Evolutionary conservation across 768 basidiomycete species (phyloP).

Genomic region (Podaxis sp.): DNA sequence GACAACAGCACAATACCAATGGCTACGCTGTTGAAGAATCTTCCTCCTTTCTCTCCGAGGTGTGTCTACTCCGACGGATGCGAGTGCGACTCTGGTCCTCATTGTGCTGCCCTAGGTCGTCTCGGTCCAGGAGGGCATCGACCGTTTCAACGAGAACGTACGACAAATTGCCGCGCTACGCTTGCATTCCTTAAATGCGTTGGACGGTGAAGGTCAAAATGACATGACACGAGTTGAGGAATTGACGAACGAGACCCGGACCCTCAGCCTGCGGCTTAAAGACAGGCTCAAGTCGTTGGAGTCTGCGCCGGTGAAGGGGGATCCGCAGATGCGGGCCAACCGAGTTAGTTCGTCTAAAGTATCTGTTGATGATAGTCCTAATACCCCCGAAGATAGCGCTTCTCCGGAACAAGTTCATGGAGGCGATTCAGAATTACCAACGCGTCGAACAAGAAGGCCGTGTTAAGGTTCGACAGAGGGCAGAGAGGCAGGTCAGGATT

Average conservation of each 20-base stretch:
- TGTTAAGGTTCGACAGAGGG: slow-evolving; percentile 56
- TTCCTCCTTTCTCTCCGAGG: slow-evolving; percentile 35
- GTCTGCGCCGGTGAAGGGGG: slow-evolving; percentile 23
- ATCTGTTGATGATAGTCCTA: background rate
- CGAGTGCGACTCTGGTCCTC: background rate
- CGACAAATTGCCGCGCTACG: slow-evolving; percentile 33
- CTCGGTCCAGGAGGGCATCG: slow-evolving; percentile 37
- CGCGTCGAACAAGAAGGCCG: slow-evolving; percentile 69
- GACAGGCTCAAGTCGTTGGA: slow-evolving; percentile 56
- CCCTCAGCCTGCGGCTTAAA: slow-evolving; percentile 53
- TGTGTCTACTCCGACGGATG: slow-evolving; percentile 12
- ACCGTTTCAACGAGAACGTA: slow-evolving; percentile 33
- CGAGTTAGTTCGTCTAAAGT: slow-evolving; percentile 22
- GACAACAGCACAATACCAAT: slow-evolving; percentile 12
- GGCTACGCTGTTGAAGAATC: slow-evolving; percentile 18
- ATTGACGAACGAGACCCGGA: slow-evolving; percentile 55
- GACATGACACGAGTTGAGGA: slow-evolving; percentile 45
- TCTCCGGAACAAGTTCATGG: slow-evolving; percentile 66
- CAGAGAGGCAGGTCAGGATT: slow-evolving; percentile 76
- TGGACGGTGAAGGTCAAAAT: slow-evolving; percentile 24
- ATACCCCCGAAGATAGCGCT: slow-evolving; percentile 43
- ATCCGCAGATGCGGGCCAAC: slow-evolving; percentile 35
- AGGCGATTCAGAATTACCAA: slow-evolving; percentile 76
- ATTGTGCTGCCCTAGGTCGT: slow-evolving; percentile 25
- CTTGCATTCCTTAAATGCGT: slow-evolving; percentile 30